Evolutionary conservation across 495 filamentous ascomycete species (phyloP).

Genomic region (Apiosordaria backusii): DNA sequence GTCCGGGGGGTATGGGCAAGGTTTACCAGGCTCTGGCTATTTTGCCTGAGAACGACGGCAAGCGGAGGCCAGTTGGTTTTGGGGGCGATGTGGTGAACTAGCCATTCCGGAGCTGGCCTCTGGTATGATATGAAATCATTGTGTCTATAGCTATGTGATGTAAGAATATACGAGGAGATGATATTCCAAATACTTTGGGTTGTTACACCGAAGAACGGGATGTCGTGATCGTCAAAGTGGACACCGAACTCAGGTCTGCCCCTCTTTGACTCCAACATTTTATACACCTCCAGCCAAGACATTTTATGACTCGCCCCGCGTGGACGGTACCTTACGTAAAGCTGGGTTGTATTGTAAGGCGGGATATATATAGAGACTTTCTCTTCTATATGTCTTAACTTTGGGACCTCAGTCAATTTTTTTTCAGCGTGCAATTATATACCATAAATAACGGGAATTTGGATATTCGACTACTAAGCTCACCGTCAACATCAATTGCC

Average conservation of each 20-base stretch:
- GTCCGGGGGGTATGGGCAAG: constrained; percentile 81
- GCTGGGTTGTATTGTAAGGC: background rate
- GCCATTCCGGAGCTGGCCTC: background rate
- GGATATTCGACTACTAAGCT: no score
- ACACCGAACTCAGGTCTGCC: background rate
- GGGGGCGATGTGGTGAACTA: constrained; percentile 62
- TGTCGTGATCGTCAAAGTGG: background rate
- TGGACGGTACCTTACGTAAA: background rate
- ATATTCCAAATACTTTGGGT: background rate
- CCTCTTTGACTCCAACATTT: background rate
- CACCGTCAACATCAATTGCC: no score
- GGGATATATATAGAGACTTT: background rate
- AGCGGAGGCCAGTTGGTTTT: constrained; percentile 81
- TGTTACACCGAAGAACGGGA: background rate
- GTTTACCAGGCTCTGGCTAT: constrained; percentile 92
- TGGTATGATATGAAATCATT: background rate
- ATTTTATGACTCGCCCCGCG: background rate
- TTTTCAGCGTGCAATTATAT: background rate
- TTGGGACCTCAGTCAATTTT: background rate
- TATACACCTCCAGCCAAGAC: background rate
- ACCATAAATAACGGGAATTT: background rate
- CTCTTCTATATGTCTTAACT: background rate
- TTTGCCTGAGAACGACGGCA: constrained; percentile 72
- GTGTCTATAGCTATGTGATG: background rate
- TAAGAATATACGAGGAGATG: background rate